phyloP scores from a whole-genome alignment of 148 eudicot genomes.

The Vaccinium myrtillus region DNA sequence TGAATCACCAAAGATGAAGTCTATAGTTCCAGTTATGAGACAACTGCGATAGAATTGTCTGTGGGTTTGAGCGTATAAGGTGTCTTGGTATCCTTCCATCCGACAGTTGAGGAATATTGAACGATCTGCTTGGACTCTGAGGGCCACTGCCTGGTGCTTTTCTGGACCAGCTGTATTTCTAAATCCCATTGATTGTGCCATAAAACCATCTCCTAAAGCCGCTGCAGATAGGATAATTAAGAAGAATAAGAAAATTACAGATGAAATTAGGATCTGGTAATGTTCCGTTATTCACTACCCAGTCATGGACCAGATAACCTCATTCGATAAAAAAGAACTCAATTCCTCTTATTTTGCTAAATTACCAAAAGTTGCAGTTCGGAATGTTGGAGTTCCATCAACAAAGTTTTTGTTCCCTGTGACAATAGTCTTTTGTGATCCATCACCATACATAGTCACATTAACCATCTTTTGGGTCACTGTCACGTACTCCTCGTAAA shows the following conservation, averaged over 20 bases:
- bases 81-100: constrained; percentile 69
- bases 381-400: constrained; percentile 60
- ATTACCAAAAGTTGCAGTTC: constrained; percentile 89
- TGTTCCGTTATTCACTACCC: neutral
- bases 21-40: constrained; percentile 58
- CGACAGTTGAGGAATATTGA: constrained; percentile 69
- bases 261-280: neutral
- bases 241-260: neutral
- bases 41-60: constrained; percentile 67
- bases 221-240: constrained; percentile 28
- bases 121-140: constrained; percentile 62
- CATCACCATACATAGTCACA: constrained; percentile 84
- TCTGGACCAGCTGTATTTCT: constrained; percentile 76
- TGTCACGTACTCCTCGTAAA: constrained; percentile 67
- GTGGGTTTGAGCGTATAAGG: constrained; percentile 66
- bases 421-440: constrained; percentile 72
- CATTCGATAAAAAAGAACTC: neutral
- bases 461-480: constrained; percentile 74
- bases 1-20: constrained; percentile 77
- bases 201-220: constrained; percentile 67
- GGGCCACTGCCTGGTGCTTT: constrained; percentile 81
- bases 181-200: constrained; percentile 68
- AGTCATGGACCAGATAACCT: neutral
- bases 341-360: neutral
- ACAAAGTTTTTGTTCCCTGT: constrained; percentile 71